Evolutionary conservation across 129 eudicot species (phyloP).

Genomic region (Scalesia atractyloides): DNA sequence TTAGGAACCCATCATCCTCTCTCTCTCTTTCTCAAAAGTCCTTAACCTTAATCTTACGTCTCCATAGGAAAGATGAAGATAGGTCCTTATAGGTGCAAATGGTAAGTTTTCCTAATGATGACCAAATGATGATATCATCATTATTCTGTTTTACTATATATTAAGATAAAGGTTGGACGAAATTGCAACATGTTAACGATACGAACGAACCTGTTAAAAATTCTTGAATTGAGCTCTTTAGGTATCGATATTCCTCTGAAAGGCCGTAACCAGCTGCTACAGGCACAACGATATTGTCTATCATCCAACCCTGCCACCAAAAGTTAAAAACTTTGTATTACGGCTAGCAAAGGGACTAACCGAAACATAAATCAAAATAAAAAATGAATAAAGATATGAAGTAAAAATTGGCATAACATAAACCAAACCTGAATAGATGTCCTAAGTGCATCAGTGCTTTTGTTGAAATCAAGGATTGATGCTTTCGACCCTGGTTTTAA

Average conservation of each 20-base stretch:
- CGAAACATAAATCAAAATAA: slow-evolving; percentile 6
- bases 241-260: slow-evolving; percentile 68
- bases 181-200: slow-evolving; percentile 1
- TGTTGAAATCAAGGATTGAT: slow-evolving; percentile 94
- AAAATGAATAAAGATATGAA: background rate
- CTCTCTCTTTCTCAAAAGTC: too few relatives aligned
- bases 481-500: slow-evolving; percentile 74
- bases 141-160: background rate
- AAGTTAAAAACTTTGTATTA: slow-evolving; percentile 5
- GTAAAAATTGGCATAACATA: background rate
- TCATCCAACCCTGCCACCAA: slow-evolving; percentile 75
- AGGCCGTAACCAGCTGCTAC: slow-evolving; percentile 83
- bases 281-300: slow-evolving; percentile 87
- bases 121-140: too few relatives aligned
- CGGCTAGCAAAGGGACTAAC: background rate
- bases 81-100: too few relatives aligned
- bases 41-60: too few relatives aligned
- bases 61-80: too few relatives aligned
- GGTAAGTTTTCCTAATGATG: too few relatives aligned
- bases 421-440: slow-evolving; percentile 64
- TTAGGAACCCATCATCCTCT: too few relatives aligned
- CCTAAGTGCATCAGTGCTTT: slow-evolving; percentile 53
- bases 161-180: background rate
- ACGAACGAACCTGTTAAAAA: slow-evolving; percentile 70
- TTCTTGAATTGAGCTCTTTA: slow-evolving; percentile 81